These are phyloP conservation scores for Chlorella sp. DNA, from an alignment of 139 green algal genomes.

Conservation along the genomic window DNA sequence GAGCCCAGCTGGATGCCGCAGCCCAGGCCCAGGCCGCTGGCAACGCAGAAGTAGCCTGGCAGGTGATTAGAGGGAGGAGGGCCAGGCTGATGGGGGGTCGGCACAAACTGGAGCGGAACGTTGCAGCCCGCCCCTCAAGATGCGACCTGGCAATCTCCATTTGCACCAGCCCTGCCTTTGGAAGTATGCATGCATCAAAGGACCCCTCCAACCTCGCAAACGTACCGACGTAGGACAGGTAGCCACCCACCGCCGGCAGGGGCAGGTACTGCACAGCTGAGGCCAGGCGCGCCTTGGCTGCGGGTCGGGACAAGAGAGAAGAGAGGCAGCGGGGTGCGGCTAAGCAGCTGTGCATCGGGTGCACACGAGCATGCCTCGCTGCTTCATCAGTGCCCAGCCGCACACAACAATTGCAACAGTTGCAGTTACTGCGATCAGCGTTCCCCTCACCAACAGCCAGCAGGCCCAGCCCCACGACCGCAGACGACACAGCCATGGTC, in stretches of 20 bases:
- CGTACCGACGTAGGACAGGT: constrained; percentile 65
- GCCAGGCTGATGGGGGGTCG: too few species aligned
- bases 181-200: too few species aligned
- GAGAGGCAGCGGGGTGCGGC: too few species aligned
- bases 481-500: constrained; percentile 64
- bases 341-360: too few species aligned
- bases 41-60: constrained; percentile 29
- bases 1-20: constrained; percentile 13
- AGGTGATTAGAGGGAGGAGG: too few species aligned
- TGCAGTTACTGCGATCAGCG: too few species aligned
- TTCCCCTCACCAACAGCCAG: constrained; percentile 38
- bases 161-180: too few species aligned
- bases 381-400: neutral
- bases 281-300: constrained; percentile 66
- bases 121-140: too few species aligned
- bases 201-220: too few species aligned
- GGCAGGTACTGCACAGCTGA: constrained; percentile 79
- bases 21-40: constrained; percentile 23
- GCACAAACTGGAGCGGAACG: too few species aligned
- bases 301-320: neutral
- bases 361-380: neutral
- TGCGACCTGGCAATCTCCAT: too few species aligned
- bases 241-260: constrained; percentile 77
- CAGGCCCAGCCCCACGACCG: constrained; percentile 60
- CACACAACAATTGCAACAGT: neutral